Evolutionary conservation across 2,329 filamentous ascomycete species (phyloP).

Genomic region (Exophiala lecanii-corni): DNA sequence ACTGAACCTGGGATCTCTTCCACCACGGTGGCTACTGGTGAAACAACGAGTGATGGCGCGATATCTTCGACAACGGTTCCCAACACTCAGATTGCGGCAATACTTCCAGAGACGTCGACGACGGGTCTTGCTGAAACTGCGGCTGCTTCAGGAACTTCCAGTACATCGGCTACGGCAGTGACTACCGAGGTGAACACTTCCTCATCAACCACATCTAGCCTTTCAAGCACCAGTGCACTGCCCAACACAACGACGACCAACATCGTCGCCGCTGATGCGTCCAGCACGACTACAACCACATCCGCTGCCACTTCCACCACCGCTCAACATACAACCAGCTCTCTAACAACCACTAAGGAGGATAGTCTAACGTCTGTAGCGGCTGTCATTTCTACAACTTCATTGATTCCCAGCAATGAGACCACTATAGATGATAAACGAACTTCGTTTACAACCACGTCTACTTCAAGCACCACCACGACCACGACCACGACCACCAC

Average conservation of each 20-base stretch:
- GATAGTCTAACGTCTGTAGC: no score
- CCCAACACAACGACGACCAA: not conserved
- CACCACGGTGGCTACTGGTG: not conserved
- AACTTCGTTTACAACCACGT: not conserved
- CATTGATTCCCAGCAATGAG: not conserved
- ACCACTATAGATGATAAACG: not conserved
- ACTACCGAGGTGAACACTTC: not conserved
- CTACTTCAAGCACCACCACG: not conserved
- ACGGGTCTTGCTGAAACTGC: not conserved
- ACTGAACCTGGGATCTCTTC: not conserved
- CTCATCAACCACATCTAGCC: not conserved
- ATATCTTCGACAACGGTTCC: not conserved
- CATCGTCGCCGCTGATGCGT: not conserved
- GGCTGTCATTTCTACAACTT: no score
- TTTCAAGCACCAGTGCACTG: no score
- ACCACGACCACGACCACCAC: constrained; percentile 1
- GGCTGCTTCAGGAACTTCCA: no score
- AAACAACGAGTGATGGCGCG: not conserved
- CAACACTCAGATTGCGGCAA: not conserved
- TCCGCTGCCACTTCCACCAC: constrained; percentile 4
- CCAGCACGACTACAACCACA: constrained; percentile 1
- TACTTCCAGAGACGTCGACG: constrained; percentile 3
- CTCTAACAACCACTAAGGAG: no score
- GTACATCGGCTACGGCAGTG: not conserved
- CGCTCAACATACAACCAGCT: no score